phyloP scores from a whole-genome alignment of 2,329 filamentous ascomycete species.

The Exophiala dermatitidis region DNA sequence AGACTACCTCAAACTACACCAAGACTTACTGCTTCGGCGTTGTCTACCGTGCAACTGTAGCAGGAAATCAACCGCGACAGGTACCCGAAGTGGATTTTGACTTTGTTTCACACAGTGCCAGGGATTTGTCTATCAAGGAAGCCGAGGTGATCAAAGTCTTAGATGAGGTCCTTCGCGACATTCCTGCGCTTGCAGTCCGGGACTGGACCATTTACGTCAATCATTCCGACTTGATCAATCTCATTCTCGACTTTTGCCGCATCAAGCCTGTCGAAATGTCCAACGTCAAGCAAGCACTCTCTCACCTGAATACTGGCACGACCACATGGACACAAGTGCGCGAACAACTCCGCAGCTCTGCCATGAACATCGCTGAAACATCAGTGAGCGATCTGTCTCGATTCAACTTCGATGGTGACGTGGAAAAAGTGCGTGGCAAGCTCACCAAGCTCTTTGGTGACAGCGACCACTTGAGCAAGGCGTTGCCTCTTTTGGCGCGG shows the following conservation, averaged over 20 bases:
- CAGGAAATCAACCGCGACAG: constrained; percentile 72
- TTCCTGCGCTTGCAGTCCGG: constrained; percentile 64
- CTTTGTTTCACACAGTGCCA: constrained; percentile 73
- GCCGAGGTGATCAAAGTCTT: constrained; percentile 90
- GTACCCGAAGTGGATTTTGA: constrained; percentile 94
- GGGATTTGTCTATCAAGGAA: constrained; percentile 82
- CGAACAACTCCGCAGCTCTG: constrained; percentile 16
- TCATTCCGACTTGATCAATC: constrained; percentile 75
- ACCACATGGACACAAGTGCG: constrained; percentile 15
- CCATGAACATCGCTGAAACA: constrained; percentile 73
- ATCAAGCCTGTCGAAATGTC: constrained; percentile 63
- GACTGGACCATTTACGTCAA: constrained; percentile 86
- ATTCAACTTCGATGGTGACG: constrained; percentile 73
- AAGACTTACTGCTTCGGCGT: constrained; percentile 78
- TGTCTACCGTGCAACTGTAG: constrained; percentile 65
- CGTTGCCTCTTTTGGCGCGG: constrained; percentile 60
- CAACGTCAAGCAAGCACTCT: constrained; percentile 72
- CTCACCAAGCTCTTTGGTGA: constrained; percentile 44
- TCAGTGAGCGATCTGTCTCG: constrained; percentile 82
- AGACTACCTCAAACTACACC: constrained; percentile 56
- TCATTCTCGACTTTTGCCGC: constrained; percentile 85
- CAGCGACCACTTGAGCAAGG: constrained; percentile 46
- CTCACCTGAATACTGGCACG: constrained; percentile 66
- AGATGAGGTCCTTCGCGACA: constrained; percentile 77
- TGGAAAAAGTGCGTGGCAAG: constrained; percentile 21